Conservation (phyloP, 2,329 filamentous ascomycete genomes). For the Monilinia aucupariae region DNA sequence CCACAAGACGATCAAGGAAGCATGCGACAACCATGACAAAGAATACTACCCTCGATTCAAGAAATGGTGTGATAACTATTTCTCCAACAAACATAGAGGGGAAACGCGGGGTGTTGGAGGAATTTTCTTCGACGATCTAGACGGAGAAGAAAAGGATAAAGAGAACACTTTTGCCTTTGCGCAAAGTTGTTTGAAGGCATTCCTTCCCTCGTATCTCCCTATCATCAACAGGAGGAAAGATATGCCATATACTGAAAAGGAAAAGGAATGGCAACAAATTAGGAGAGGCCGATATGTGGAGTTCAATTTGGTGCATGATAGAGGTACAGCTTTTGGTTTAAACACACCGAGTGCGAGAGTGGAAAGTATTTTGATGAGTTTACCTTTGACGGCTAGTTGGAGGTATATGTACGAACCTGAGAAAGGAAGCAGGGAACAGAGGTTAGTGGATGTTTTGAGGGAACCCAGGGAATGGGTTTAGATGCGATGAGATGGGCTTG, state of each 20-base stretch:
- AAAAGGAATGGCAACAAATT: constrained; percentile 97
- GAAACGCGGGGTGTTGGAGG: constrained; percentile 86
- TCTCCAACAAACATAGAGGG: constrained; percentile 83
- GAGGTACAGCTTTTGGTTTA: constrained; percentile 88
- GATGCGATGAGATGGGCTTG: constrained; percentile 2
- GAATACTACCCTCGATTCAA: constrained; percentile 93
- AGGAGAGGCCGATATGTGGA: constrained; percentile 93
- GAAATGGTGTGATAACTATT: constrained; percentile 97
- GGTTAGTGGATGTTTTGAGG: constrained; percentile 67
- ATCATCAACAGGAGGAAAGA: constrained; percentile 86
- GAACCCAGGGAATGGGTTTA: constrained; percentile 64
- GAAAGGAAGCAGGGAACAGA: constrained; percentile 69
- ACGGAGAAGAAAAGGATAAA: constrained; percentile 77
- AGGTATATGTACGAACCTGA: constrained; percentile 89
- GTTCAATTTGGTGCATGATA: constrained; percentile 96
- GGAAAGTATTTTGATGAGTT: constrained; percentile 95
- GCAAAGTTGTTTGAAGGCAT: constrained; percentile 77
- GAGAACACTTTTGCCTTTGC: constrained; percentile 88
- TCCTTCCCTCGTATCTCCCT: constrained; percentile 84
- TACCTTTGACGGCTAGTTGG: constrained; percentile 90
- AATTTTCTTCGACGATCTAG: constrained; percentile 98
- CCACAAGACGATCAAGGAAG: constrained; percentile 86
- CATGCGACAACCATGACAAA: constrained; percentile 89
- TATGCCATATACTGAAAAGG: constrained; percentile 77
- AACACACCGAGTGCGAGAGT: constrained; percentile 87